phyloP scores from a whole-genome alignment of 2,329 filamentous ascomycete species.

The Penicillium expansum region DNA sequence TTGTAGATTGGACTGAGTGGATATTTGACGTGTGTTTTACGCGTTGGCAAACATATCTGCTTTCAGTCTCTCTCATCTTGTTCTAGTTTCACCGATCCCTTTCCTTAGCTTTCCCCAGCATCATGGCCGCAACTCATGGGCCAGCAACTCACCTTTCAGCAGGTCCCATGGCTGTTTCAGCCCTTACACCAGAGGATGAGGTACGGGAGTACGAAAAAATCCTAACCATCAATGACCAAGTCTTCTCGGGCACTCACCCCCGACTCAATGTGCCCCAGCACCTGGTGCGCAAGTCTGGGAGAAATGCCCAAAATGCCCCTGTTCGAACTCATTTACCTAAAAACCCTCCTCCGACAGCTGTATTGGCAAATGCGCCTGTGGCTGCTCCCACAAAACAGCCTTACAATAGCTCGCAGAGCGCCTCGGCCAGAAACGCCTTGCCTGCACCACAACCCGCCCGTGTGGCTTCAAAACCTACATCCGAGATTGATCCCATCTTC shows the following conservation, averaged over 20 bases:
- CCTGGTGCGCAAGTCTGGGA: constrained; percentile 46
- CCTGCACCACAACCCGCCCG: constrained; percentile 36
- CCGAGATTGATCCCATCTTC: constrained; percentile 76
- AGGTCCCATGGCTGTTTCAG: constrained; percentile 28
- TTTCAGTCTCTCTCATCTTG: constrained; percentile 7
- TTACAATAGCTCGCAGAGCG: constrained; percentile 20
- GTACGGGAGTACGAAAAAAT: constrained; percentile 75
- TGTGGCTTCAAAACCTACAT: constrained; percentile 51
- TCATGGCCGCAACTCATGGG: constrained; percentile 33
- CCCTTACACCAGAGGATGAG: constrained; percentile 50
- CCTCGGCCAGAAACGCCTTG: constrained; percentile 18
- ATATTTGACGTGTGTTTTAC: not conserved
- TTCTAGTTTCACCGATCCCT: constrained; percentile 5
- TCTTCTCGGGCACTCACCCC: constrained; percentile 69
- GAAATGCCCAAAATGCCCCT: constrained; percentile 34
- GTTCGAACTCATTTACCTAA: constrained; percentile 30
- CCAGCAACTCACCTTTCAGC: constrained; percentile 32
- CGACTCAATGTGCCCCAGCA: constrained; percentile 58
- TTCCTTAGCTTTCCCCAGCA: constrained; percentile 17
- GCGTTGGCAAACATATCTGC: not conserved
- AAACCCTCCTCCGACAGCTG: constrained; percentile 3
- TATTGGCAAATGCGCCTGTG: constrained; percentile 12
- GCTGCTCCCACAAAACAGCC: constrained; percentile 14
- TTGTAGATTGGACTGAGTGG: constrained; percentile 8
- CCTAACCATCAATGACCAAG: constrained; percentile 72